Evolutionary conservation across 768 basidiomycete species (phyloP).

Genomic region (Lactarius quietus): DNA sequence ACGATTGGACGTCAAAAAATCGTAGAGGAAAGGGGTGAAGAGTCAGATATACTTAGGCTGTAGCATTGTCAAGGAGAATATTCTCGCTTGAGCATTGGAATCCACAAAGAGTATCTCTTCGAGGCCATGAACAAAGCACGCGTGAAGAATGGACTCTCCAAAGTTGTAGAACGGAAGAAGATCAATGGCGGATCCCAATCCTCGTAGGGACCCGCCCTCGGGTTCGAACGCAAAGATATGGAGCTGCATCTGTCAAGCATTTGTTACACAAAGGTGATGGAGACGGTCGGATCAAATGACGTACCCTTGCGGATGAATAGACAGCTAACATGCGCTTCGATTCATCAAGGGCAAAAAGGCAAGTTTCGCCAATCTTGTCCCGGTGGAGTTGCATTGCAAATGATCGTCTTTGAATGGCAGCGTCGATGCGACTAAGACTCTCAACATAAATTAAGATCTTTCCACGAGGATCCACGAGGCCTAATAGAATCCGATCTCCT

Average conservation of each 20-base stretch:
- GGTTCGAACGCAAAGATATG: slow-evolving; percentile 51
- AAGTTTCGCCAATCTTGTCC: slow-evolving; percentile 46
- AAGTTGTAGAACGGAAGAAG: slow-evolving; percentile 43
- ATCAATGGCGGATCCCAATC: slow-evolving; percentile 40
- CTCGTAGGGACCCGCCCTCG: slow-evolving; percentile 38
- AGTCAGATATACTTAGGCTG: slow-evolving; percentile 44
- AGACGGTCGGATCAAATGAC: background rate
- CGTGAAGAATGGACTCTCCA: slow-evolving; percentile 32
- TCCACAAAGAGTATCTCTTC: slow-evolving; percentile 56
- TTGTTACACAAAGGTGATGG: background rate
- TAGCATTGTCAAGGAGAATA: slow-evolving; percentile 51
- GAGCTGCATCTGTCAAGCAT: slow-evolving; percentile 32
- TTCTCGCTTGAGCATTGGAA: slow-evolving; percentile 39
- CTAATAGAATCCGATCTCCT: slow-evolving; percentile 15
- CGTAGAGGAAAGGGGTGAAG: too few relatives aligned
- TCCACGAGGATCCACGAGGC: slow-evolving; percentile 6
- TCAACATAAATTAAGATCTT: slow-evolving; percentile 20
- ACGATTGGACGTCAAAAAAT: background rate
- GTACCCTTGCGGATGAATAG: slow-evolving; percentile 42
- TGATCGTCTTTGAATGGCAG: slow-evolving; percentile 1
- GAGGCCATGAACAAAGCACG: slow-evolving; percentile 46
- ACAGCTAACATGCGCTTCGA: slow-evolving; percentile 47
- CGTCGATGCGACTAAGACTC: slow-evolving; percentile 3
- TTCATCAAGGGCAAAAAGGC: slow-evolving; percentile 51
- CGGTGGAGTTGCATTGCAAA: slow-evolving; percentile 33